Base-by-base conservation (phyloP, 2,329 filamentous ascomycete species). In the Fusarium circinatum region DNA sequence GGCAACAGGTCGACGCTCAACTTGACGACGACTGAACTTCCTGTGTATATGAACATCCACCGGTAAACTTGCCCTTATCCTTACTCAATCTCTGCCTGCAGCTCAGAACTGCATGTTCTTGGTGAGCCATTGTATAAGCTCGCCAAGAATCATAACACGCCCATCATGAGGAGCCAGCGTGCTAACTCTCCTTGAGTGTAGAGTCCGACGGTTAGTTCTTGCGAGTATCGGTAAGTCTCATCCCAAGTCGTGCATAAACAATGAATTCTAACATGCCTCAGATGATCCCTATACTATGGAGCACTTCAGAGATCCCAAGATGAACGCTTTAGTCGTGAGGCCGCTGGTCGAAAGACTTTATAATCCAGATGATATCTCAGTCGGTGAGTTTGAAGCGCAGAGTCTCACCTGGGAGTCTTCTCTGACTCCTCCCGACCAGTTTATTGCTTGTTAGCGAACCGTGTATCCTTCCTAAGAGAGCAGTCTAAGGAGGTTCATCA, bases 401-500 rank as follows among this genome's bases (percentile, higher is more conserved):
- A 58, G 49, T 22, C 34, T 60, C 34, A 14, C 49, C n/a, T 34
- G 24, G 4, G 41, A 38, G 26, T 26, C 26, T 59, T 52, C 15
- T 32, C 61, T 72, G 26, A 72, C 54, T 38, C 30, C 24, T 20
- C n/a, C 26, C 36, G 28, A 17, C 36, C 71, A 89, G 90, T 93
- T 1, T 94, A 93, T 78, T 93, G 91, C 79, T 84, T 94, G 28
- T 85, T 94, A 32, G 91, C 92, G 65, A 94, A 94, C 75, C 86
- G 91, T 20, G 87, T 91, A 62, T 90, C 93, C 70, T 94, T 94
- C 77, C 84, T 93, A 38, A 88, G 90, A 48, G 90, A 93, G 75
- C 91, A 93, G 76, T 85, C 88, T 62, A 88, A 90, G 71, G 85
- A 89, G 47, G 88, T 92, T 68, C 90, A 93, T 74, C 91, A 93